These are phyloP conservation scores for Cucurbita ficifolia DNA, from an alignment of 306 rosid species.

Conservation along the genomic window DNA sequence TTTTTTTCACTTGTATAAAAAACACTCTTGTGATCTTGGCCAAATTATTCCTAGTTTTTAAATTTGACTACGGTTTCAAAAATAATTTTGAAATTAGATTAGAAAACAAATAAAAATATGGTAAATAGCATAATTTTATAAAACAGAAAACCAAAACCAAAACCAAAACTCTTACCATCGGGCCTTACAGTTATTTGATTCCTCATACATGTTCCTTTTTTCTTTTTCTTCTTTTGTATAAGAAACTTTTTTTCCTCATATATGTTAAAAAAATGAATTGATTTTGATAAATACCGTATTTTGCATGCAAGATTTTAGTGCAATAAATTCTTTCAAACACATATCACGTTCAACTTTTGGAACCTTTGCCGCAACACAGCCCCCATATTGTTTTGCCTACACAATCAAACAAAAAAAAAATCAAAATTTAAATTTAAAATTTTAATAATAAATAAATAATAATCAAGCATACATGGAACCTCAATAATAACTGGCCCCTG, in stretches of 20 bases:
- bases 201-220: not conserved
- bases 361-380: slow-evolving; percentile 80
- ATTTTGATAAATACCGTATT: slow-evolving; percentile 33
- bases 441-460: too few species aligned
- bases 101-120: not conserved
- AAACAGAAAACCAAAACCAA: not conserved
- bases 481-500: not conserved
- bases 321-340: slow-evolving; percentile 74
- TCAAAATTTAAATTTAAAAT: too few species aligned
- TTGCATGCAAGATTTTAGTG: slow-evolving; percentile 79
- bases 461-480: too few species aligned
- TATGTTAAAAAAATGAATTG: not conserved
- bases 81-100: not conserved
- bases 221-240: not conserved
- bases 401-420: not conserved
- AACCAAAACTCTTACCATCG: not conserved
- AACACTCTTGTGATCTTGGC: not conserved
- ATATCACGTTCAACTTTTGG: slow-evolving; percentile 80
- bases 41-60: not conserved
- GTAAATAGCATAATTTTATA: not conserved
- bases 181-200: not conserved
- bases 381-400: slow-evolving; percentile 78
- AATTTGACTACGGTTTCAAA: not conserved
- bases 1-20: not conserved
- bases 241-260: not conserved